phyloP scores from a whole-genome alignment of 371 early-diverging fungal species.

The Parasitella parasitica region DNA sequence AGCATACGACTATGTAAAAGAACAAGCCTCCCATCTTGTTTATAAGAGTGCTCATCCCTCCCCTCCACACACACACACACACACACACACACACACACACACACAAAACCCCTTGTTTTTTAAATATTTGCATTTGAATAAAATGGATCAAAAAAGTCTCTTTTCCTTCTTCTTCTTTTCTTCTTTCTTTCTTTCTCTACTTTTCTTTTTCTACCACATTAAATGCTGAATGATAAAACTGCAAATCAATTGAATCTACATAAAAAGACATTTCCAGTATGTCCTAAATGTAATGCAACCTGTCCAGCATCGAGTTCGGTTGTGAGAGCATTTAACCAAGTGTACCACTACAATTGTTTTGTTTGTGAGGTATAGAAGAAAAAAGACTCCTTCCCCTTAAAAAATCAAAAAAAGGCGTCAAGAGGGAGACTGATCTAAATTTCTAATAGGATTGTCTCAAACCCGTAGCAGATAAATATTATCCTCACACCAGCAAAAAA shows the following conservation, averaged over 20 bases:
- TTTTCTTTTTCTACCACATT: neutral
- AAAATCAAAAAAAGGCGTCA: neutral
- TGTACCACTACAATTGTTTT: constrained; percentile 87
- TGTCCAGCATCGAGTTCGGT: constrained; percentile 46
- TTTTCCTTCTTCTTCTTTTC: neutral
- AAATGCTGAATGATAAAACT: neutral
- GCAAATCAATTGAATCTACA: constrained; percentile 1
- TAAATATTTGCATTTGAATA: constrained; percentile 11
- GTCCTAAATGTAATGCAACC: constrained; percentile 15
- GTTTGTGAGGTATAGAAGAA: constrained; percentile 71
- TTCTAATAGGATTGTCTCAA: constrained; percentile 33
- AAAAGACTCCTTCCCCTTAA: neutral
- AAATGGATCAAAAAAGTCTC: neutral
- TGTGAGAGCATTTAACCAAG: constrained; percentile 75
- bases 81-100: no score
- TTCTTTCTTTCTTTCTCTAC: neutral
- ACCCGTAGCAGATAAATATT: constrained; percentile 27
- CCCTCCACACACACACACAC: no score
- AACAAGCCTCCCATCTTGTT: constrained; percentile 3
- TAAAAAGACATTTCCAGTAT: constrained; percentile 8
- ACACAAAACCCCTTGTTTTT: constrained; percentile 7
- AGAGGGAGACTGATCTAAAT: neutral
- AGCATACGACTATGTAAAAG: neutral
- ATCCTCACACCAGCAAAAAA: constrained; percentile 8
- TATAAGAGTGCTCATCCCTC: neutral